A percentile compares a stretch with the other conserved stretches of the same genome.
These are phyloP conservation scores for Cutaneotrichosporon daszewskae DNA, from an alignment of 1,284 basidiomycete species.

Conservation along the genomic window DNA sequence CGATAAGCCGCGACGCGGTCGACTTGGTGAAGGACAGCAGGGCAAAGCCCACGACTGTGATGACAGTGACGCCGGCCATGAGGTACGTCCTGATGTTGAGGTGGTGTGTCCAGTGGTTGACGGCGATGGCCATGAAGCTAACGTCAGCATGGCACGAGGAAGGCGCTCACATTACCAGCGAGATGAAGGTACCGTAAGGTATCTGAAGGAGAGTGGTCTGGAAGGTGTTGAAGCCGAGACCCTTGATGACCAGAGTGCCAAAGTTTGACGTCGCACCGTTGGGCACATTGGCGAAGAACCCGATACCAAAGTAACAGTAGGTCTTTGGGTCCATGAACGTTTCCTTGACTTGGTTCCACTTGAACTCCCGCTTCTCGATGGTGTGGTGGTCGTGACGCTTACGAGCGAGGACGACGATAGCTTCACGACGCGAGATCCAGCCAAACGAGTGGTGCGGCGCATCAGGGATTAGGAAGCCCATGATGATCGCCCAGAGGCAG, in stretches of 20 bases:
- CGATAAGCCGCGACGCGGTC: constrained; percentile 15
- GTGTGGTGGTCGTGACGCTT: constrained; percentile 45
- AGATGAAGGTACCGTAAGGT: constrained; percentile 37
- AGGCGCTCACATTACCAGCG: constrained; percentile 23
- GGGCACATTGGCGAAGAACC: constrained; percentile 38
- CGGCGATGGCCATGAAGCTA: constrained; percentile 22
- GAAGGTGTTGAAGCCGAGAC: constrained; percentile 40
- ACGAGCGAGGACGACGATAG: constrained; percentile 41
- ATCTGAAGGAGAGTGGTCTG: constrained; percentile 45
- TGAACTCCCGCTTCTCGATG: constrained; percentile 45
- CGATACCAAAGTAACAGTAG: constrained; percentile 37
- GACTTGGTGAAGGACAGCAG: constrained; percentile 27
- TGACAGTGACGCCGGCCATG: constrained; percentile 19
- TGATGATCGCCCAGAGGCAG: constrained; percentile 30
- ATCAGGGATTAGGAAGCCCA: constrained; percentile 33
- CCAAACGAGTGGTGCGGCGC: constrained; percentile 27
- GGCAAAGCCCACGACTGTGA: constrained; percentile 36
- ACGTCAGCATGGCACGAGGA: neutral
- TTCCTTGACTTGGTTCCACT: constrained; percentile 44
- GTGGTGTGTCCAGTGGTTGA: constrained; percentile 26
- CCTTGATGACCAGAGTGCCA: constrained; percentile 15
- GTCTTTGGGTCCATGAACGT: constrained; percentile 40
- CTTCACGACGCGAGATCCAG: constrained; percentile 41
- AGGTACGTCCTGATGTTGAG: constrained; percentile 23
- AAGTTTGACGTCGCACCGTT: constrained; percentile 28